Base-by-base conservation (phyloP, 2,329 filamentous ascomycete species). In the Furcasterigmium furcatum region DNA sequence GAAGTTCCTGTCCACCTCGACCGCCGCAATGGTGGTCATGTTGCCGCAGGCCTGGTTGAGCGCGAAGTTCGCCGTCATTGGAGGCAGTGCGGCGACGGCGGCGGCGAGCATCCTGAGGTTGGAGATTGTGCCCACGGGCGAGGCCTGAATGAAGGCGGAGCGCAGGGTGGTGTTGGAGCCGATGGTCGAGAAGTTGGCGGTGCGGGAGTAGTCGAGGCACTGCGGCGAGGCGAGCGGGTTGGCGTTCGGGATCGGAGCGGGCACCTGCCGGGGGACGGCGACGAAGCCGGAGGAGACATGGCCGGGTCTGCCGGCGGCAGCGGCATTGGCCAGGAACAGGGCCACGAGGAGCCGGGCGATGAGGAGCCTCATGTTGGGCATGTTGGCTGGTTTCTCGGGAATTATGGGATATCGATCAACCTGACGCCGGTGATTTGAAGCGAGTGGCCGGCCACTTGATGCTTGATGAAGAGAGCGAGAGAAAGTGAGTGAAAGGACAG, bases 121-220 rank as follows among this genome's bases (percentile, higher is more conserved):
- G 14, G 57, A 51, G 40, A 63, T 56, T 42, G 68, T 72, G 47
- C 72, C 73, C 38, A 68, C 52, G 22, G 61, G 64, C 13, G 70
- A 66, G 27, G 66, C 67, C 44, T 66, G 63, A 40, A 74, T 55
- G 55, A 71, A 72, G 10, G 70, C 68, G n/a, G 64, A 64, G 44
- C 73, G 72, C 47, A 70, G 70, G 43, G 68, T 70, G 47, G 64
- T 55, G 59, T 75, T 76, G 44, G 60, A 50, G 47, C 67, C 68
- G 49, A 75, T 66, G 48, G 64, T 67, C 19, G 72, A 72, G 48
- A 73, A 64, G 57, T 75, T 76, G 49, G 72, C 72, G 19, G 68
- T 68, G 41, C 55, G 58, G 46, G 66, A 58, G 56, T 76, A 75
- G 55, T 72, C 65, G 43, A 60, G 49, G 58, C 72, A 75, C 19